These are phyloP conservation scores for Beverwykella pulmonaria DNA, from an alignment of 495 filamentous ascomycete species.

Conservation along the genomic window DNA sequence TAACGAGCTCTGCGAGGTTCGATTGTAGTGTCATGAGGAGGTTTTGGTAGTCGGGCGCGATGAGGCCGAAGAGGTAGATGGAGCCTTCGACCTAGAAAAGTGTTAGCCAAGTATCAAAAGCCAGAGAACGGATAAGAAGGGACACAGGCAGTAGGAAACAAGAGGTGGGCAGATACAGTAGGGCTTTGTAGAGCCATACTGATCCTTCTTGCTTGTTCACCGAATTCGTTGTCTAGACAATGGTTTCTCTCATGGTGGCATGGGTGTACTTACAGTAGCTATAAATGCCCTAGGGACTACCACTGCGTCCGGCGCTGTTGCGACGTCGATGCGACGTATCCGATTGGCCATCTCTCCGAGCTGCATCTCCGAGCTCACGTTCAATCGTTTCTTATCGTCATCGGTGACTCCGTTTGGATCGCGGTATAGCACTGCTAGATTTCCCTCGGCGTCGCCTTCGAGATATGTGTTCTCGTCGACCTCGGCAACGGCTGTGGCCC, in stretches of 20 bases:
- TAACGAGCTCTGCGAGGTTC: conserved; percentile 64
- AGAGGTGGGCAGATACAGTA: background rate
- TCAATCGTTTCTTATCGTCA: conserved; percentile 71
- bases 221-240: no score
- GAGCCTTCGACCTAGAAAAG: conserved; percentile 77
- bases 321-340: conserved; percentile 67
- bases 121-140: background rate
- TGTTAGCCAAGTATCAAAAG: background rate
- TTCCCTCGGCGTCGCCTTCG: conserved; percentile 81
- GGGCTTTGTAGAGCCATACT: background rate
- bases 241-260: no score
- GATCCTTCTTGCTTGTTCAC: background rate
- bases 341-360: conserved; percentile 92
- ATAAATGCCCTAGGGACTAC: conserved; percentile 84
- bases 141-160: background rate
- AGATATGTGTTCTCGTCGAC: conserved; percentile 76
- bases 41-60: conserved; percentile 69
- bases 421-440: conserved; percentile 74
- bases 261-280: conserved; percentile 70
- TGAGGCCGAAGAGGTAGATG: conserved; percentile 84
- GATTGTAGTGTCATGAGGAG: conserved; percentile 82
- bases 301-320: conserved; percentile 59
- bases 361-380: conserved; percentile 75
- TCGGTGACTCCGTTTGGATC: conserved; percentile 71
- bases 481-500: conserved; percentile 75